Evolutionary conservation across 306 rosid genomes (phyloP).

Genomic region (Pachyrhizus erosus): DNA sequence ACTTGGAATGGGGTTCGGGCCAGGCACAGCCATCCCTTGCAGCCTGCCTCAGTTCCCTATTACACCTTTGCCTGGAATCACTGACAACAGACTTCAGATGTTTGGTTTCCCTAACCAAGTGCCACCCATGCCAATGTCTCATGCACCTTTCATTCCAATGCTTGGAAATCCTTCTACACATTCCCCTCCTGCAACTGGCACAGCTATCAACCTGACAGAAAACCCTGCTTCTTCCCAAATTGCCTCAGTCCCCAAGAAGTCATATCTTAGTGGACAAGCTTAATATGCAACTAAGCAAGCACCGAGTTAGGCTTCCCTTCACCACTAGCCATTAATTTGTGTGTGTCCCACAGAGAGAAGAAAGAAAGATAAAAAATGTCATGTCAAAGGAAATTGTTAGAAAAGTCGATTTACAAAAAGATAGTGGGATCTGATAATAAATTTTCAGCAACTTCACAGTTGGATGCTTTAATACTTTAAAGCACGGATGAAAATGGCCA

Average conservation of each 20-base stretch:
- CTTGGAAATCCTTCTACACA: constrained; percentile 33
- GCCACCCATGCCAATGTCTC: constrained; percentile 41
- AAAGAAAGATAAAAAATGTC: not conserved
- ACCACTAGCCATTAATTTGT: constrained; percentile 15
- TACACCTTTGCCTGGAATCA: constrained; percentile 35
- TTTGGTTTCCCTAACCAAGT: constrained; percentile 50
- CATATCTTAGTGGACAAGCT: constrained; percentile 6
- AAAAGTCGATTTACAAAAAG: not conserved
- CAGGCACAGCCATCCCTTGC: constrained; percentile 40
- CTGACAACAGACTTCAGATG: constrained; percentile 38
- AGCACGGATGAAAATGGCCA: constrained; percentile 7
- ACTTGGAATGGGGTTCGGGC: constrained; percentile 43
- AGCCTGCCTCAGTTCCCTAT: constrained; percentile 44
- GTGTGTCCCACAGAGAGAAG: not conserved
- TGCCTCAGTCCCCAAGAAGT: constrained; percentile 20
- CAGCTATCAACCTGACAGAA: not conserved
- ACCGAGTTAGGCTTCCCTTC: constrained; percentile 20
- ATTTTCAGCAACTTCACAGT: not conserved
- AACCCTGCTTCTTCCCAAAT: constrained; percentile 29
- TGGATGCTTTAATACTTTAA: not conserved
- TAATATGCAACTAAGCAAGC: constrained; percentile 2
- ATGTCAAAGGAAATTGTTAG: not conserved
- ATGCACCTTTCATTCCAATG: constrained; percentile 40
- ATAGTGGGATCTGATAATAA: not conserved
- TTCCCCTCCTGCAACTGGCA: constrained; percentile 3